Percentiles rank a stretch among this genome's conserved stretches.
phyloP scores from a whole-genome alignment of 139 green algal genomes.

The Chlamydomonas eustigma region DNA sequence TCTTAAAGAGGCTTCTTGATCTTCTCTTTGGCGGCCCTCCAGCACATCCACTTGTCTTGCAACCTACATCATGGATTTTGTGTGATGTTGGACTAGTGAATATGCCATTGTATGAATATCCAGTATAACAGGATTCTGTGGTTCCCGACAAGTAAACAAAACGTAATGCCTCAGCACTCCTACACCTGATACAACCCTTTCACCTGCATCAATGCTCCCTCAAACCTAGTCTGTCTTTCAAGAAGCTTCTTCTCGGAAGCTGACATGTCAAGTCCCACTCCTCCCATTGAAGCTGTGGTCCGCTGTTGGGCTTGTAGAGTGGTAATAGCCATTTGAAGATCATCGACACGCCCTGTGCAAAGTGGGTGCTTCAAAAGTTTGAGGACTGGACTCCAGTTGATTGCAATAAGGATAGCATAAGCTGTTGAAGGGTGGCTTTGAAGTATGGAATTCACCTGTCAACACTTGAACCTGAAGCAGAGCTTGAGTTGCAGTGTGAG shows the following conservation, averaged over 20 bases:
- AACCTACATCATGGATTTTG: constrained; percentile 23
- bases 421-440: too few species aligned
- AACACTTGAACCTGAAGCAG: not conserved
- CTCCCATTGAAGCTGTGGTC: too few species aligned
- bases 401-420: too few species aligned
- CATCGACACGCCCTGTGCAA: too few species aligned
- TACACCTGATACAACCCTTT: not conserved
- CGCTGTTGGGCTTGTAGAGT: too few species aligned
- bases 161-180: not conserved
- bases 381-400: too few species aligned
- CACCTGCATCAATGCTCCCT: constrained; percentile 49
- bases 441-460: constrained; percentile 4
- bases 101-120: not conserved
- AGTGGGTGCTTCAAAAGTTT: too few species aligned
- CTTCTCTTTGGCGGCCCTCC: constrained; percentile 35
- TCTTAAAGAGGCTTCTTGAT: constrained; percentile 34
- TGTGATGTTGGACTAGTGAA: not conserved
- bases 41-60: constrained; percentile 48
- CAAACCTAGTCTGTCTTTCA: constrained; percentile 29
- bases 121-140: not conserved
- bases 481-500: not conserved
- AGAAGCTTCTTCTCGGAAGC: constrained; percentile 34
- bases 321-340: too few species aligned
- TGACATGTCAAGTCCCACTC: too few species aligned
- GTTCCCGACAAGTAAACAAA: too few species aligned